phyloP scores from a whole-genome alignment of 2,329 filamentous ascomycete genomes.

The Arthrinium puccinioides region DNA sequence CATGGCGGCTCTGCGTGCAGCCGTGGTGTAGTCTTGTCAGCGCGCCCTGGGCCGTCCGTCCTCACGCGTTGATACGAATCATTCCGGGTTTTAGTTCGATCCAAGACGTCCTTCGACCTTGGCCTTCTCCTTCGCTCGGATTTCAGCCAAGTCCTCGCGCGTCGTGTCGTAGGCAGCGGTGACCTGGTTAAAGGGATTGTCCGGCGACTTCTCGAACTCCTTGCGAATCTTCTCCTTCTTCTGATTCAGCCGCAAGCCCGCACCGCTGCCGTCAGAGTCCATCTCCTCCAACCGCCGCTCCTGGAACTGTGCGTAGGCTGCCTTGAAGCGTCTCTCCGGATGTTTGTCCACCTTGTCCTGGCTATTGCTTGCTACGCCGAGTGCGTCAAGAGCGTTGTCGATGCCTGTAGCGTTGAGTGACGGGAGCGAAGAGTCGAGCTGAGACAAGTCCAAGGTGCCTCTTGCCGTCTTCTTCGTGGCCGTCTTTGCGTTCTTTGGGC shows the following conservation, averaged over 20 bases:
- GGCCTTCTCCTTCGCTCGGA: conserved; percentile 58
- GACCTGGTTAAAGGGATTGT: conserved; percentile 93
- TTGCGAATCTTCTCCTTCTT: conserved; percentile 76
- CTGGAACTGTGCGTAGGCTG: conserved; percentile 77
- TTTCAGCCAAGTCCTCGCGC: conserved; percentile 65
- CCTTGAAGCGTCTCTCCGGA: conserved; percentile 80
- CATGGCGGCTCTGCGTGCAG: no score
- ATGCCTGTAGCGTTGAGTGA: conserved; percentile 80
- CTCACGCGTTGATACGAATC: no score
- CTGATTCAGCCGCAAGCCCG: conserved; percentile 75
- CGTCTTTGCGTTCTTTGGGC: conserved; percentile 60
- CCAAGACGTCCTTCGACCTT: conserved; percentile 59
- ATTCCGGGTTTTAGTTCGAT: no score
- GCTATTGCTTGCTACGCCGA: conserved; percentile 55
- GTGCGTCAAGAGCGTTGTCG: conserved; percentile 85
- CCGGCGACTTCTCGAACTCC: conserved; percentile 90
- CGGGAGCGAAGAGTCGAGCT: conserved; percentile 59
- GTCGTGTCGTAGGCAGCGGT: conserved; percentile 68
- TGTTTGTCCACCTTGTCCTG: conserved; percentile 75
- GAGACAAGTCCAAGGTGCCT: conserved; percentile 65
- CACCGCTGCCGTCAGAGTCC: conserved; percentile 65
- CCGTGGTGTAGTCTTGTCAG: no score
- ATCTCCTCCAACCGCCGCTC: conserved; percentile 78
- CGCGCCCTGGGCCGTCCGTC: no score
- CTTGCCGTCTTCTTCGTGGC: conserved; percentile 55